Evolutionary conservation across 2,329 filamentous ascomycete genomes (phyloP).

Genomic region (Chaetoscypha palmicola): DNA sequence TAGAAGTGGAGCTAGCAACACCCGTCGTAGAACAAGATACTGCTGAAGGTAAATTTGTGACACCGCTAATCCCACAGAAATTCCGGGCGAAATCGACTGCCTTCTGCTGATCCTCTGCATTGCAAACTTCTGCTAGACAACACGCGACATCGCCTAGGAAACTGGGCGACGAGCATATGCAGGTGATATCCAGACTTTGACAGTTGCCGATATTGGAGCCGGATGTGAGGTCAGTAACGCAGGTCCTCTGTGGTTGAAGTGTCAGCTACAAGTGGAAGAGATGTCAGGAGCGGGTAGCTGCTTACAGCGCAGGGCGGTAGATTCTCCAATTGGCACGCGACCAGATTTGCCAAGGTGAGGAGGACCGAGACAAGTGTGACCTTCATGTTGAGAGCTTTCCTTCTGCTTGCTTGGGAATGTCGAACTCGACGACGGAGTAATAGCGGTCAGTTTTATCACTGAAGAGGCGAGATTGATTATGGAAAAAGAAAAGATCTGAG

Average conservation of each 20-base stretch:
- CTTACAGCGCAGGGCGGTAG: constrained; percentile 51
- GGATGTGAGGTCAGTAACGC: constrained; percentile 31
- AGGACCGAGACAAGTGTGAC: constrained; percentile 34
- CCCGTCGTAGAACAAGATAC: constrained; percentile 5
- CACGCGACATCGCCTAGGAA: constrained; percentile 44
- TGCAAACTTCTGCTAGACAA: constrained; percentile 41
- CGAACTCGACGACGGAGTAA: background rate
- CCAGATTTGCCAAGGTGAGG: constrained; percentile 47
- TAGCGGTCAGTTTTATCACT: no score
- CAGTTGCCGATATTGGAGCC: constrained; percentile 36
- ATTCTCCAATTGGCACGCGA: constrained; percentile 40
- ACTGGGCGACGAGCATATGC: constrained; percentile 39
- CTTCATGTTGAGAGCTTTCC: constrained; percentile 19
- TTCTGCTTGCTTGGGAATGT: constrained; percentile 7
- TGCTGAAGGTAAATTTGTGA: constrained; percentile 24
- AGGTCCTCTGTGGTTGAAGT: constrained; percentile 25
- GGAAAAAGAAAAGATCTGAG: no score
- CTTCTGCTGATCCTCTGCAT: constrained; percentile 32
- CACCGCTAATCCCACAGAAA: constrained; percentile 32
- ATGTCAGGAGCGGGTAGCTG: constrained; percentile 14
- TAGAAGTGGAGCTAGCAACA: background rate
- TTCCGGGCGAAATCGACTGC: constrained; percentile 31
- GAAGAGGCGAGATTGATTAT: no score
- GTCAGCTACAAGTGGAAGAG: background rate
- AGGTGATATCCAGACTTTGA: constrained; percentile 35